Evolutionary conservation across 768 basidiomycete species (phyloP), one percentile per base, ranked within the genome.

Genomic region (Xanthoconium stramineum): DNA sequence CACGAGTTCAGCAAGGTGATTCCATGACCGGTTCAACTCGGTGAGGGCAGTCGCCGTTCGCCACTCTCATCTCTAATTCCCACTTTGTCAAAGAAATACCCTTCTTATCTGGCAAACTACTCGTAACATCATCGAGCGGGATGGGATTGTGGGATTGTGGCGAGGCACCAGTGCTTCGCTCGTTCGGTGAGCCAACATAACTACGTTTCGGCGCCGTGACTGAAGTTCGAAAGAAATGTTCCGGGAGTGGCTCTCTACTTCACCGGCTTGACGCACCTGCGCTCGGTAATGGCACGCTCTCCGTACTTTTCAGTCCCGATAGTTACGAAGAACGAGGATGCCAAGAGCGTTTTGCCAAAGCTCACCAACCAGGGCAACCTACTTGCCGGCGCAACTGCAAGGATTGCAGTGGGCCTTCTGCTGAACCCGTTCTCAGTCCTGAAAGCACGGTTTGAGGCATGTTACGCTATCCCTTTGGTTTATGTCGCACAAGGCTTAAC

Each of bases 241-340:
- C 95, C 95, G 1, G 95, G 95, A 5, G 89, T 97, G 19, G 93
- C 94, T 4, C 70, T 94, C 47, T 98, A 98, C 75, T 89, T 97
- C 78, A 92, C 94, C 5, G 77, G 84, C 42, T 76, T 98, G 47
- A 93, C 88, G 17, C 85, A 92, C 60, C 76, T 95, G 39, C 86
- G 95, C n/a, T 77, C 82, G 7, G 59, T 83, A 38, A 83, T 98
- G 79, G 84, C 93, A 1, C 80, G 71, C 20, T 84, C 87, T 2
- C 81, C 86, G 0, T 82, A 86, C 72, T 95, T 96, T 68, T 73
- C 86, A 2, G 53, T 67, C 47, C 56, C 62, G 35, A 35, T 69
- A 60, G 51, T 14, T 5, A 40, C 43, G 33, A 56, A 53, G 35
- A 43, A 55, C 37, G 70, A 58, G 28, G 54, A 50, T 32, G 61